A percentile compares a stretch with the other conserved stretches of the same genome.
Evolutionary conservation across 257 asterid species (phyloP).

Genomic region (Henckelia pumila): DNA sequence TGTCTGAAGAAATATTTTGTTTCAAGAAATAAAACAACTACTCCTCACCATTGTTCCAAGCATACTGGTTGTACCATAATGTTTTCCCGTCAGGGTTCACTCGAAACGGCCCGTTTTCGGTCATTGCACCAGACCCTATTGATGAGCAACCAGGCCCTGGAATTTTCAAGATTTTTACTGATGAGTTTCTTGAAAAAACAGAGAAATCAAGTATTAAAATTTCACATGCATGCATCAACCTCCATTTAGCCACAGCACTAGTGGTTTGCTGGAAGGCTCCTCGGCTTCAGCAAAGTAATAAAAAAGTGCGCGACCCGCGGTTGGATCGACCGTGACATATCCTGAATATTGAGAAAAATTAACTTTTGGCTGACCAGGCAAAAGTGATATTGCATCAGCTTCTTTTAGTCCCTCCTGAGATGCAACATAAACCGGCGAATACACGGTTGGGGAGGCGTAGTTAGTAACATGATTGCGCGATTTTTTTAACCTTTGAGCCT

Average conservation of each 20-base stretch:
- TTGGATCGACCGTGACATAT: conserved; percentile 44
- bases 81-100: conserved; percentile 60
- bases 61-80: conserved; percentile 42
- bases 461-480: neutral
- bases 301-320: conserved; percentile 41
- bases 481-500: conserved; percentile 13
- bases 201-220: neutral
- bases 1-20: neutral
- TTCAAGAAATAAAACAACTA: neutral
- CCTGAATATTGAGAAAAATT: conserved; percentile 42
- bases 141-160: conserved; percentile 88
- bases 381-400: conserved; percentile 27
- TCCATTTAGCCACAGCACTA: conserved; percentile 52
- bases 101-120: conserved; percentile 64
- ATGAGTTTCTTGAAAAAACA: neutral
- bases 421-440: conserved; percentile 30
- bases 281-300: conserved; percentile 44
- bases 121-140: conserved; percentile 66
- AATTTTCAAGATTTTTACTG: neutral
- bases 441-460: conserved; percentile 13
- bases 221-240: conserved; percentile 22
- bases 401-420: conserved; percentile 42
- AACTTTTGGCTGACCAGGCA: conserved; percentile 49
- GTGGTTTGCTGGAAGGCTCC: conserved; percentile 37
- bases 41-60: conserved; percentile 63